Evolutionary conservation across 2,329 filamentous ascomycete genomes (phyloP).

Genomic region (Penicillium olsonii): DNA sequence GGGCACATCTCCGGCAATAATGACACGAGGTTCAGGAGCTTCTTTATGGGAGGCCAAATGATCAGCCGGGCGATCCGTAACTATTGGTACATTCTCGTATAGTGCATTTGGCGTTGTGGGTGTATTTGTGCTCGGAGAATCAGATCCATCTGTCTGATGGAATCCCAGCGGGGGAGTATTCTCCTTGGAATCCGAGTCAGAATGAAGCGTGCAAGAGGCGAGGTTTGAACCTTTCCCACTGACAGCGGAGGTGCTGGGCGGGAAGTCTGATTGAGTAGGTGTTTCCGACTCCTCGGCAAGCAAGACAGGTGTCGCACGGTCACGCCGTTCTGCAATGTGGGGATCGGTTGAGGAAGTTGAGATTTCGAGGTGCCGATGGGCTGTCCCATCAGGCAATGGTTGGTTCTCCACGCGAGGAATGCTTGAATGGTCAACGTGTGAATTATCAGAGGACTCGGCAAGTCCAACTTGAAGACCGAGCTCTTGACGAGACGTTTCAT

Average conservation of each 20-base stretch:
- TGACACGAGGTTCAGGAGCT: not conserved
- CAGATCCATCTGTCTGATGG: not conserved
- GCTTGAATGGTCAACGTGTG: not conserved
- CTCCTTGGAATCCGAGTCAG: conserved; percentile 19
- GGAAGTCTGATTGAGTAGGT: conserved; percentile 16
- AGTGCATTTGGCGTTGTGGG: conserved; percentile 5
- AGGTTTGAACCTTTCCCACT: conserved; percentile 2
- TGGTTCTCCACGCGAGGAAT: not conserved
- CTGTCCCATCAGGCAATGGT: not conserved
- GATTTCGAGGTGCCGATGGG: not conserved
- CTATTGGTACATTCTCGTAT: conserved; percentile 7
- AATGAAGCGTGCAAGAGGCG: conserved; percentile 8
- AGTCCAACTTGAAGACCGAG: not conserved
- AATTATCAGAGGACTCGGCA: not conserved
- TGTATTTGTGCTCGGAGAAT: conserved; percentile 2
- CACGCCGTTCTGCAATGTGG: not conserved
- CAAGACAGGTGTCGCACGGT: not conserved
- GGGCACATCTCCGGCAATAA: not conserved
- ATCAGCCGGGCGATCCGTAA: conserved; percentile 11
- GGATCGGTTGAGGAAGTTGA: not conserved
- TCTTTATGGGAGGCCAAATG: not conserved
- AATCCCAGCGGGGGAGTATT: conserved; percentile 18
- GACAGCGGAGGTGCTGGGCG: not conserved
- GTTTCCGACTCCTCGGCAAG: conserved; percentile 15
- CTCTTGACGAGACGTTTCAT: not conserved